phyloP scores from a whole-genome alignment of 768 basidiomycete species.

The Pleurotus eryngii region DNA sequence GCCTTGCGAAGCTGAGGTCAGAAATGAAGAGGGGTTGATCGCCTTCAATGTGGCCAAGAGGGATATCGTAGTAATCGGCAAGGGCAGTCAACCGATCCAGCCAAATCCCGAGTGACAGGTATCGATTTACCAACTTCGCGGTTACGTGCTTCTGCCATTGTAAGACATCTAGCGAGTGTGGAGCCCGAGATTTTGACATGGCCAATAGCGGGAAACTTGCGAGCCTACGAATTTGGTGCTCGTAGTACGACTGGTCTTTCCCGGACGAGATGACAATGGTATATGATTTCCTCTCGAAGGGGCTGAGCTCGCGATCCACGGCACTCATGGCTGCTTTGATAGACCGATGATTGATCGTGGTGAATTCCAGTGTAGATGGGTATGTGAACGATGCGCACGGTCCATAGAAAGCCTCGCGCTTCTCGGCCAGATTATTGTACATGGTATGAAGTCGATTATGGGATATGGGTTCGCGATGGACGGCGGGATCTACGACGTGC shows the following conservation, averaged over 20 bases:
- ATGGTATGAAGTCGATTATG: conserved; percentile 57
- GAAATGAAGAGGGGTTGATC: conserved; percentile 87
- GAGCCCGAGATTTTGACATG: conserved; percentile 74
- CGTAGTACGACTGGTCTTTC: conserved; percentile 83
- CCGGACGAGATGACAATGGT: conserved; percentile 82
- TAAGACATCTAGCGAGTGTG: conserved; percentile 77
- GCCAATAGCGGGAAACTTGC: conserved; percentile 83
- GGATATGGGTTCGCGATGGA: conserved; percentile 77
- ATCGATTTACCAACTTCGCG: conserved; percentile 81
- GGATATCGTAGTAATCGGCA: conserved; percentile 90
- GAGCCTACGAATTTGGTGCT: conserved; percentile 64
- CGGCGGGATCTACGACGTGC: conserved; percentile 88
- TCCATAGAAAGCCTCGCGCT: conserved; percentile 41
- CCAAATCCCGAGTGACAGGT: conserved; percentile 75
- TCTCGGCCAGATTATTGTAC: conserved; percentile 62
- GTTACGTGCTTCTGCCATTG: conserved; percentile 87
- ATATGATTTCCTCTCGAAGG: conserved; percentile 70
- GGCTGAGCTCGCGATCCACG: conserved; percentile 80
- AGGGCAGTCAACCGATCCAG: conserved; percentile 74
- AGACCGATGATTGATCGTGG: conserved; percentile 58
- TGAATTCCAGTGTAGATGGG: conserved; percentile 56
- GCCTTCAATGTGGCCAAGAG: conserved; percentile 87
- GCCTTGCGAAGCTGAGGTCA: conserved; percentile 88
- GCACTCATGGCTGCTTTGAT: conserved; percentile 81
- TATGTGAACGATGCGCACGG: conserved; percentile 56